Evolutionary conservation across 2,329 filamentous ascomycete genomes (phyloP), one percentile per base, ranked within the genome.

Genomic region (Podosphaera fusca): DNA sequence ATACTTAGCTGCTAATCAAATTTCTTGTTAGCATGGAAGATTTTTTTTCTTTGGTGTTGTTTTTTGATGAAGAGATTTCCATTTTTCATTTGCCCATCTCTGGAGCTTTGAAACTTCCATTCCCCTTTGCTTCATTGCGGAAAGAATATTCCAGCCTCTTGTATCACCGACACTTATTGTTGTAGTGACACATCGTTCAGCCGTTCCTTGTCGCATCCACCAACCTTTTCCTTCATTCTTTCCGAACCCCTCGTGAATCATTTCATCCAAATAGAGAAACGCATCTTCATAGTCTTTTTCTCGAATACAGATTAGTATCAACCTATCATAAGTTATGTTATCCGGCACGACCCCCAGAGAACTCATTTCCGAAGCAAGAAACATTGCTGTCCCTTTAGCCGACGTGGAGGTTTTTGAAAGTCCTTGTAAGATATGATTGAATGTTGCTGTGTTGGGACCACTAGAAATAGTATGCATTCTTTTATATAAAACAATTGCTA

Each of bases 361-460:
- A 4, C 75, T 70, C 75, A 85, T 81, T 63, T 85, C 81, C 14
- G 74, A 71, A 8, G 78, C 74, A 1, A 84, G 68, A 63, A 80
- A 82, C 68, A 80, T 78, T 50, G 79, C 79, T 4, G 75, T 69
- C 42, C 76, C 71, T 58, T 77, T 76, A 58, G 74, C 72, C n/a
- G 50, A 33, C n/a, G 5, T 65, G 54, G 59, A 62, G 34, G 60
- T 62, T 62, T 58, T 35, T 58, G 4, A 59, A 42, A 59, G 64
- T 42, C 74, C 74, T 50, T 69, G 69, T 57, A 82, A 71, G 6
- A 85, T 70, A 4, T 73, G 66, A 61, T 84, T 84, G 70, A 81
- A 84, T 0, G 80, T 80, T n/a, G 71, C 68, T 12, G 72, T 74
- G 2, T 71, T 69, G 0, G 72, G 70, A 2, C 73, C 73, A 2